Evolutionary conservation across 768 basidiomycete genomes (phyloP), one percentile per base, ranked within the genome.

Genomic region (Hypsizygus marmoreus): DNA sequence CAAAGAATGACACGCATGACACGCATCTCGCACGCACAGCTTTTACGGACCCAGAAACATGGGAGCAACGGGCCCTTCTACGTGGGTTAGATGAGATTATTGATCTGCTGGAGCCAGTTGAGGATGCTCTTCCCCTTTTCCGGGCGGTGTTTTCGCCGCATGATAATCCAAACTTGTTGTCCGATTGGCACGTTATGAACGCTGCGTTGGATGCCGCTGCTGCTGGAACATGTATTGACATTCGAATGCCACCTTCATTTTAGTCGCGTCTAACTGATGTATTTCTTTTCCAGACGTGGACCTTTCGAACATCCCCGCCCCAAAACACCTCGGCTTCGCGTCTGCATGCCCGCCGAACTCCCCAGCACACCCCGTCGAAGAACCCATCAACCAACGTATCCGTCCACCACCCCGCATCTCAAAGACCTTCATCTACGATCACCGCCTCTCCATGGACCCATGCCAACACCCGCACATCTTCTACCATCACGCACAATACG

Each of bases 391-490:
- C 30, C 60, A 62, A 38, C 43, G 36, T 19, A 49, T 39, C 2
- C 61, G 53, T 10, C 62, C 57, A 2, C 49, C 61, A 7, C 53
- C 47, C 8, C 49, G 56, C 6, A 44, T 29, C 16, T 33, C 50
- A 26, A 67, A 65, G 45, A 68, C 69, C 0, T 78, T 78, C 48
- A 75, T 78, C 43, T 59, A 74, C 49, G 63, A 74, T 31, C 75
- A 76, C 59, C 62, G 56, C 6, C 53, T 58, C 6, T 55, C 70
- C 30, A 76, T 77, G 74, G 62, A 76, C 39, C 71, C 75, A 6
- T 79, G 67, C 50, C 47, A 54, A 9, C 65, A 76, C 42, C 69
- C 71, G 6, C 54, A 62, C 34, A 42, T 70, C 11, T 61, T 72
- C 41, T 66, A 69, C 39, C 58, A 66, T 0, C 75, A 79, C 46